A percentile compares a stretch with the other conserved stretches of the same genome.
phyloP scores from a whole-genome alignment of 1,284 basidiomycete genomes.

The Microbotryum intermedium region DNA sequence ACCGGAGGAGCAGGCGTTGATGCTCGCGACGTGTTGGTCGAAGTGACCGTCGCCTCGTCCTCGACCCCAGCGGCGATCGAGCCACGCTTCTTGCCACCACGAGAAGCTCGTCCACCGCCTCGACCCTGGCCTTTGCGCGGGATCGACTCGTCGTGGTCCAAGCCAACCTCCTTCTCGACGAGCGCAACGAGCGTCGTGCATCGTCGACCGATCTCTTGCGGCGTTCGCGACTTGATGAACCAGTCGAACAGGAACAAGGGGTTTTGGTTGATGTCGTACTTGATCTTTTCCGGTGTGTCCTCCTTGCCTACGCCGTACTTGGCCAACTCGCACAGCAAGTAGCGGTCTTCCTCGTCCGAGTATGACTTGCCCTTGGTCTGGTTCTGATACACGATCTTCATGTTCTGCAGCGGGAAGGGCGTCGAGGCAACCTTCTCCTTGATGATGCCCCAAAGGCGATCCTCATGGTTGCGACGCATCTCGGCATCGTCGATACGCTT shows the following conservation, averaged over 20 bases:
- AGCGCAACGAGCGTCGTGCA: constrained; percentile 82
- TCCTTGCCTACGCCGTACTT: constrained; percentile 88
- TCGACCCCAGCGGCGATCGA: constrained; percentile 1
- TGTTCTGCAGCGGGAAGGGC: constrained; percentile 83
- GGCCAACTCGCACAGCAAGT: constrained; percentile 80
- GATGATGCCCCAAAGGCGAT: constrained; percentile 44
- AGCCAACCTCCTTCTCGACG: constrained; percentile 72
- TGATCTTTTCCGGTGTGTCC: constrained; percentile 91
- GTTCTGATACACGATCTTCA: constrained; percentile 85
- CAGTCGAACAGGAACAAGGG: constrained; percentile 94
- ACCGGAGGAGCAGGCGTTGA: constrained; percentile 21
- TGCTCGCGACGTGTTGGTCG: constrained; percentile 9
- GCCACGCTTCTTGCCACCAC: too few relatives aligned
- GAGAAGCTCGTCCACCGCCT: too few relatives aligned
- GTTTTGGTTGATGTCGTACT: constrained; percentile 90
- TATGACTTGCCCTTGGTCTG: constrained; percentile 88
- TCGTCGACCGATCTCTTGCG: constrained; percentile 79
- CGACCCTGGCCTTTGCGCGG: too few relatives aligned
- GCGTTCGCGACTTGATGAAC: constrained; percentile 95
- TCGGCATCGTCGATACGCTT: constrained; percentile 79
- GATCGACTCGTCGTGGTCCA: constrained; percentile 36
- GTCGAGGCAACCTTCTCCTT: constrained; percentile 71
- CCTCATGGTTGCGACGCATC: constrained; percentile 40
- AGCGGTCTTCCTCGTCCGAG: constrained; percentile 93
- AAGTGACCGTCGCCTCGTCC: not conserved